A percentile compares a stretch with the other conserved stretches of the same genome.
Conservation (phyloP, 1,284 basidiomycete species). For the Phellinidium pouzarii region DNA sequence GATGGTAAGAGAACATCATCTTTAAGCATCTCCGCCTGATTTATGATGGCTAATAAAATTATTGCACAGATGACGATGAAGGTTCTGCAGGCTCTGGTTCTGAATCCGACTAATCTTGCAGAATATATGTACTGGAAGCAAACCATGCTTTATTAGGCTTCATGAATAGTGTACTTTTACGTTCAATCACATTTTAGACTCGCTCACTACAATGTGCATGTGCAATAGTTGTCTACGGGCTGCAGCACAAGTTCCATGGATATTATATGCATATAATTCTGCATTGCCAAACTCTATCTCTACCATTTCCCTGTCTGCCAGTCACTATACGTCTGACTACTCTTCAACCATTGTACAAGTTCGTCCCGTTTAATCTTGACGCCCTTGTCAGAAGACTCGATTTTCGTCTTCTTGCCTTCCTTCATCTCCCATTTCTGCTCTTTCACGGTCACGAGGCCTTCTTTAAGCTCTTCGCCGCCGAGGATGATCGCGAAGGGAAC, state of each 20-base stretch:
- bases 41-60: not conserved
- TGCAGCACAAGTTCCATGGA: no score
- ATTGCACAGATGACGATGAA: constrained; percentile 31
- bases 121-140: not conserved
- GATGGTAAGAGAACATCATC: constrained; percentile 27
- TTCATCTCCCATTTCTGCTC: constrained; percentile 82
- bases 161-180: not conserved
- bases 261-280: no score
- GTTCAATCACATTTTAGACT: not conserved
- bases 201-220: not conserved
- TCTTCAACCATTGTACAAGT: constrained; percentile 59
- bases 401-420: constrained; percentile 67
- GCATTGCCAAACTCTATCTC: not conserved
- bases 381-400: constrained; percentile 49
- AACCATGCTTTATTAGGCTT: not conserved
- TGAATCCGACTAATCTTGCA: constrained; percentile 14
- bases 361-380: constrained; percentile 58
- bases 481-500: constrained; percentile 90
- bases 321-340: constrained; percentile 20
- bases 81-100: constrained; percentile 23
- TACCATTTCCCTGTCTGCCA: constrained; percentile 16
- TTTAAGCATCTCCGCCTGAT: not conserved
- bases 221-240: no score
- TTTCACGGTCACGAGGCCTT: constrained; percentile 85
- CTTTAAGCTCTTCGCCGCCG: constrained; percentile 80